Evolutionary conservation across 345 rosid genomes (phyloP).

Genomic region (Conringia planisiliqua): DNA sequence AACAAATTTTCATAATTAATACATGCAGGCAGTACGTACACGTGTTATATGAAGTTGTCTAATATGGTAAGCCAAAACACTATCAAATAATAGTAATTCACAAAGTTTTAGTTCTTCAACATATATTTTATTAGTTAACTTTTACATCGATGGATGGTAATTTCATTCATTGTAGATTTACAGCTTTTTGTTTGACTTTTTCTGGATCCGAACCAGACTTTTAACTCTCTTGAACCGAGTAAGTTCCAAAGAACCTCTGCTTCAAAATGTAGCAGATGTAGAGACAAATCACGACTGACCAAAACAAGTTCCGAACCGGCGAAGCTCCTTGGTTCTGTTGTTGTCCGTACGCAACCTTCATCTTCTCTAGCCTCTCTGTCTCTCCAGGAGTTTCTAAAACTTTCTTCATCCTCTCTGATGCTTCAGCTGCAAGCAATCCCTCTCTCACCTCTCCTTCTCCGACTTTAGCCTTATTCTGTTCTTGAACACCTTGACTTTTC

Average conservation of each 20-base stretch:
- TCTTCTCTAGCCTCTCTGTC: slow-evolving; percentile 17
- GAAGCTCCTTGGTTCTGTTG: slow-evolving; percentile 25
- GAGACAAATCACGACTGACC: slow-evolving; percentile 30
- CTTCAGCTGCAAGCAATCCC: slow-evolving; percentile 33
- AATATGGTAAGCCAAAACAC: neutral
- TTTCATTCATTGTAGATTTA: slow-evolving; percentile 3
- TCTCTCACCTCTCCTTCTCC: slow-evolving; percentile 13
- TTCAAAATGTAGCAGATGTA: slow-evolving; percentile 32
- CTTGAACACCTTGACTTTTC: slow-evolving; percentile 5
- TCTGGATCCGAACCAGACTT: neutral
- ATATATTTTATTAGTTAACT: slow-evolving; percentile 13
- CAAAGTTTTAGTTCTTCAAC: neutral
- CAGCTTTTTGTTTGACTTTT: neutral
- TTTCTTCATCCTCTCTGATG: slow-evolving; percentile 25
- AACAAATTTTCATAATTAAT: slow-evolving; percentile 20
- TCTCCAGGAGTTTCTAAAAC: slow-evolving; percentile 27
- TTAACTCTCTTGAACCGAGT: slow-evolving; percentile 13
- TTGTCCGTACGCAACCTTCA: slow-evolving; percentile 1
- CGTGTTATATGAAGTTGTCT: slow-evolving; percentile 14
- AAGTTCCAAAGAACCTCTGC: slow-evolving; percentile 29
- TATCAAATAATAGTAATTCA: neutral
- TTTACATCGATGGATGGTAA: slow-evolving; percentile 13
- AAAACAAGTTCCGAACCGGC: slow-evolving; percentile 26
- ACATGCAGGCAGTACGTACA: slow-evolving; percentile 16
- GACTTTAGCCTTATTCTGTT: neutral